Base-by-base conservation (phyloP, 495 filamentous ascomycete species). In the Podospora didyma region DNA sequence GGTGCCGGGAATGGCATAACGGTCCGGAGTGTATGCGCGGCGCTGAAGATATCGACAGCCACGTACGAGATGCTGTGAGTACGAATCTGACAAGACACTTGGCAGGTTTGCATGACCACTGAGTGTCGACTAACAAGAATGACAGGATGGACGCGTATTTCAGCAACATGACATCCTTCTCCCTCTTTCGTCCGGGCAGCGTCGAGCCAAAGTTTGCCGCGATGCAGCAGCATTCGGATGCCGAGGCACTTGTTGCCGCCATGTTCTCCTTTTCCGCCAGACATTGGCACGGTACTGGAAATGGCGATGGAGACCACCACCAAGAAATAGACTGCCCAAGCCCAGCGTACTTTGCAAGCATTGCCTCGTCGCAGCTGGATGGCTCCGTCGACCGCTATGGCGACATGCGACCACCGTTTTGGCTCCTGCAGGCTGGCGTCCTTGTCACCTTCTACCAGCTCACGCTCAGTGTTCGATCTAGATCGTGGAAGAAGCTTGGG, bases 401-500 rank as follows among this genome's bases (percentile, higher is more conserved):
- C 11, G 69, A 72, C 54, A 48, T 57, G n/a, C 21, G 46, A 17
- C 69, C 67, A 11, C 60, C 67, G 0, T 56, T 72, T 12, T 62
- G 57, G 35, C 22, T 72, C 14, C 45, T 72, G n/a, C 69, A 72
- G 47, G 67, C 69, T 3, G 41, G 58, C 19, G 49, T 63, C 9
- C 50, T 72, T 2, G 51, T 49, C 2, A 60, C 62, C 9, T 62
- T 62, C 49, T 63, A 62, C 22, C 61, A 65, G 14, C 54, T 72
- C n/a, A 72, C 60, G 2, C 52, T 51, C 17, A 66, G 65, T 17
- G 69, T 68, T 4, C 67, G 62, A 2, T 66, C 62, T 11, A 52
- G 46, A 23, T 66, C 67, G 12, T 72, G 69, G 69, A 58, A 62
- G 55, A 62, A 44, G 39, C 59, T 72, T 0, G 67, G 69, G 3